These are phyloP conservation scores for Lathyrus sativus DNA, from an alignment of 306 rosid genomes.

Conservation along the genomic window DNA sequence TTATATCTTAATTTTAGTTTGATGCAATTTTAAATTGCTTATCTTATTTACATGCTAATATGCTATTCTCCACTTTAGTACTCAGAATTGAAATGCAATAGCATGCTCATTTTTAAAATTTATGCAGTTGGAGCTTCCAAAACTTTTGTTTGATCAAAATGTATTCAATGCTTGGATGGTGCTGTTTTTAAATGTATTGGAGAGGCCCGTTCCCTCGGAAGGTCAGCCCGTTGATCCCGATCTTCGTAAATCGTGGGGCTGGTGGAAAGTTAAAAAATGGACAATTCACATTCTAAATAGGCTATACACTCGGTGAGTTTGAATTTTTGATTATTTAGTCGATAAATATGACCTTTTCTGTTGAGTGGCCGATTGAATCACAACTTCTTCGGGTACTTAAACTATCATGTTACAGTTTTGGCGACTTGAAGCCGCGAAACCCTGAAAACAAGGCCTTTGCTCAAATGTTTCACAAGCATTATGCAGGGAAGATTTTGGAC, in stretches of 20 bases:
- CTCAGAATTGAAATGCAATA: neutral
- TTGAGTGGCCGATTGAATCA: constrained; percentile 18
- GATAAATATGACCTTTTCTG: neutral
- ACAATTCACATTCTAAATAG: constrained; percentile 88
- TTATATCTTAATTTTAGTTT: too few species aligned
- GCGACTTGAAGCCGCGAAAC: constrained; percentile 77
- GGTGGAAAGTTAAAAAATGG: constrained; percentile 99
- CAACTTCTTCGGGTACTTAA: neutral
- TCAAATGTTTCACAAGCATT: constrained; percentile 81
- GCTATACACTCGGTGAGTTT: constrained; percentile 79
- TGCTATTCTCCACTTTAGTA: neutral
- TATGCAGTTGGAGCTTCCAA: constrained; percentile 89
- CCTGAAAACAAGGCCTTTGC: constrained; percentile 79
- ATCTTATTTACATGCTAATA: neutral
- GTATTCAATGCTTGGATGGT: constrained; percentile 91
- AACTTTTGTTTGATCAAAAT: constrained; percentile 72
- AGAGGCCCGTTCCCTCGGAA: constrained; percentile 89
- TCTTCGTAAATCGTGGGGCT: constrained; percentile 85
- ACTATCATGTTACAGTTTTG: constrained; percentile 58
- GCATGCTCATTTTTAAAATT: constrained; percentile 7
- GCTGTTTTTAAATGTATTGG: constrained; percentile 73
- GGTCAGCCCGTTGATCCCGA: constrained; percentile 93
- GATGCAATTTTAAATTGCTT: neutral
- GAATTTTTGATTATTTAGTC: constrained; percentile 1
- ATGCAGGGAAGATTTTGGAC: constrained; percentile 81